Conservation (phyloP, 108 stramenopile genomes). For the Hondaea fermentalgiana region DNA sequence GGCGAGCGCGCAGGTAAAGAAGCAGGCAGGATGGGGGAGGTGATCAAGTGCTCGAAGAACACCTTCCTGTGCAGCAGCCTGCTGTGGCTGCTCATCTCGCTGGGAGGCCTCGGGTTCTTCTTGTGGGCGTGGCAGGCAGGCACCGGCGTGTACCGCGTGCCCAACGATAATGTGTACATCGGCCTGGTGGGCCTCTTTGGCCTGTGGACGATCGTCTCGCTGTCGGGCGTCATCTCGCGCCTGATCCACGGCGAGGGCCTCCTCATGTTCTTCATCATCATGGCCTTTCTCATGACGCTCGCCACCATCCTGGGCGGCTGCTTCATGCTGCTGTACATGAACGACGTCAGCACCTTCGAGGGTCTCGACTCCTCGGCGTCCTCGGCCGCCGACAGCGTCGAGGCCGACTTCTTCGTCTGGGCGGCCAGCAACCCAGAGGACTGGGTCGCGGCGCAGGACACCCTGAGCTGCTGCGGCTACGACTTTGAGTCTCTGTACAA, state of each 20-base stretch:
- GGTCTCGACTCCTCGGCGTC: neutral
- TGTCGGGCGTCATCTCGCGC: neutral
- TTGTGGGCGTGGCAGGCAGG: neutral
- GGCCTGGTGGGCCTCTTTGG: neutral
- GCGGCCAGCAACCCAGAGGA: neutral
- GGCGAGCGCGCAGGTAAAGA: too few relatives aligned
- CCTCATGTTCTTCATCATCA: constrained; percentile 5
- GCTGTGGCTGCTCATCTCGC: neutral
- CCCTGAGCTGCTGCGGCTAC: neutral
- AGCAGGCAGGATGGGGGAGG: neutral
- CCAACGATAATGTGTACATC: neutral
- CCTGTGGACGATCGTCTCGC: neutral
- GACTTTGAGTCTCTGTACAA: neutral
- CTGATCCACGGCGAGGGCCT: neutral
- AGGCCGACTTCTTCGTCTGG: neutral
- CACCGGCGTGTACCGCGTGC: neutral
- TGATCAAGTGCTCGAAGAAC: neutral
- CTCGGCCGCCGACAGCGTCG: neutral
- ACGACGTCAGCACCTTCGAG: neutral
- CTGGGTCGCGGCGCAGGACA: neutral
- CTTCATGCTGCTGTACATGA: neutral
- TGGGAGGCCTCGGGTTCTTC: neutral
- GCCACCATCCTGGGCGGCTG: neutral
- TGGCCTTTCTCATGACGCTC: neutral
- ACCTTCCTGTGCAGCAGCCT: neutral